phyloP scores from a whole-genome alignment of 129 eudicot species.

The Centaurea solstitialis region DNA sequence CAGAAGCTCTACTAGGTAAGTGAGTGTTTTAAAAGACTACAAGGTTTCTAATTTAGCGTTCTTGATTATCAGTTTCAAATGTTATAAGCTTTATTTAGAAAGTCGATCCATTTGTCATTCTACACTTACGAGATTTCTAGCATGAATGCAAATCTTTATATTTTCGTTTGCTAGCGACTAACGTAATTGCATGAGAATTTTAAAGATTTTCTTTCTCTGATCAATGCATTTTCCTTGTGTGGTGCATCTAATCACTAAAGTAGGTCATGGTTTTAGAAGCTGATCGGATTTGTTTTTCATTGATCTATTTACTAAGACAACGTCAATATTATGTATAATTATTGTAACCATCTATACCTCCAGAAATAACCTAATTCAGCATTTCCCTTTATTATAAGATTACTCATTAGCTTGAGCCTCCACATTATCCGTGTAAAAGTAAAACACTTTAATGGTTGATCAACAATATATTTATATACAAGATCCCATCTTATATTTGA shows the following conservation, averaged over 20 bases:
- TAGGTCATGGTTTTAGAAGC: slow-evolving; percentile 7
- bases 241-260: not conserved
- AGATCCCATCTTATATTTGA: slow-evolving; percentile 3
- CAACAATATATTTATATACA: not conserved
- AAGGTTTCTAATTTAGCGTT: not conserved
- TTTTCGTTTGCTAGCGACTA: not conserved
- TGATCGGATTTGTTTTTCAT: not conserved
- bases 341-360: not conserved
- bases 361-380: slow-evolving; percentile 14
- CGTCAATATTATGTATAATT: not conserved
- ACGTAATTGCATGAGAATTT: slow-evolving; percentile 3
- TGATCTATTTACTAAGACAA: not conserved
- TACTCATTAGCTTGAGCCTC: not conserved
- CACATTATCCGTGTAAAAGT: not conserved
- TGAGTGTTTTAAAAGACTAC: not conserved
- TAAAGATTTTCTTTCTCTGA: not conserved
- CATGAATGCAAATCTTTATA: not conserved
- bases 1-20: not conserved
- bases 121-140: not conserved
- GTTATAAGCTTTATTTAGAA: not conserved
- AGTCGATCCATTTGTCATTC: not conserved
- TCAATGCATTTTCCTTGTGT: slow-evolving; percentile 5
- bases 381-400: not conserved
- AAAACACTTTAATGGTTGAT: not conserved
- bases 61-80: not conserved